A percentile compares a stretch with the other conserved stretches of the same genome.
phyloP scores from a whole-genome alignment of 345 rosid species.

The Ricinus communis region DNA sequence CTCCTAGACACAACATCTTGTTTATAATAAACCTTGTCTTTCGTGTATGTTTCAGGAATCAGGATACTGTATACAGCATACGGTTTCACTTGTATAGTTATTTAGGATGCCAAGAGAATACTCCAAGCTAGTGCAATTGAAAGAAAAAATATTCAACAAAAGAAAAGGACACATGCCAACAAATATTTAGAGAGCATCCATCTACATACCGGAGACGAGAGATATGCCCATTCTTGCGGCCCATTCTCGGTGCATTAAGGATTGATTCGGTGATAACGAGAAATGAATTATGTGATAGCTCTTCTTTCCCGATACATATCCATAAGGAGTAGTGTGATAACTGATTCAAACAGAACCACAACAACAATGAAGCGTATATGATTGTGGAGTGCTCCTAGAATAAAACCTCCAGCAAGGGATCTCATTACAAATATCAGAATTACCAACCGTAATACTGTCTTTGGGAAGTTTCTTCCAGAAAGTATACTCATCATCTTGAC shows the following conservation, averaged over 20 bases:
- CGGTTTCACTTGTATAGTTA: no score
- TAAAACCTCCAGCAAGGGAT: slow-evolving; percentile 80
- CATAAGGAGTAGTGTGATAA: slow-evolving; percentile 63
- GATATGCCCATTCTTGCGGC: slow-evolving; percentile 88
- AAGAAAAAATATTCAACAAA: background rate
- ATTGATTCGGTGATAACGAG: slow-evolving; percentile 80
- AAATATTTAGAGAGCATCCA: background rate
- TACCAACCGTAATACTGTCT: slow-evolving; percentile 65
- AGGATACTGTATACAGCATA: no score
- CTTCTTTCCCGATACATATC: slow-evolving; percentile 70
- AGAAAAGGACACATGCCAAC: background rate
- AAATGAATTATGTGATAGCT: slow-evolving; percentile 57
- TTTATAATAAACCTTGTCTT: no score
- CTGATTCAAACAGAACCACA: slow-evolving; percentile 56
- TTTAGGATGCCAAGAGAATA: no score
- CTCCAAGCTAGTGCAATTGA: background rate
- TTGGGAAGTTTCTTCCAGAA: slow-evolving; percentile 65
- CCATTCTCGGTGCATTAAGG: no score
- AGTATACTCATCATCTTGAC: slow-evolving; percentile 39
- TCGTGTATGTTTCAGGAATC: no score
- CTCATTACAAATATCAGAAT: slow-evolving; percentile 70
- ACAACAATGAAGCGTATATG: slow-evolving; percentile 70
- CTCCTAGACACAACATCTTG: no score
- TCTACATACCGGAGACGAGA: slow-evolving; percentile 87
- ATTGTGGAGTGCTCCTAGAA: slow-evolving; percentile 83